These are phyloP conservation scores for Umbelopsis vinacea DNA, from an alignment of 192 early-diverging fungal genomes.

Conservation along the genomic window DNA sequence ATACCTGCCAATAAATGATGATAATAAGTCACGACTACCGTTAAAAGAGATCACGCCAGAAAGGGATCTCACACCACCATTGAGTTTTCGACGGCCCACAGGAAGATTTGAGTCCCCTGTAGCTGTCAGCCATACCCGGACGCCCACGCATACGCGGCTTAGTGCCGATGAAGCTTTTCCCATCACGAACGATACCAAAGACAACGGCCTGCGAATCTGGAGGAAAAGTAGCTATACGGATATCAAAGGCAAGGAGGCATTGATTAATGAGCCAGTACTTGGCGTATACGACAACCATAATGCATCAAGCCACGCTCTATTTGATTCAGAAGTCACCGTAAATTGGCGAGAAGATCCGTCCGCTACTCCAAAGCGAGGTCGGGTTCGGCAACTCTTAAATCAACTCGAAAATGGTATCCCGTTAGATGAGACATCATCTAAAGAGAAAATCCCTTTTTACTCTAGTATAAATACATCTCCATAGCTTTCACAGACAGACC, in stretches of 20 bases:
- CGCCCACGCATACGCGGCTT: too few species aligned
- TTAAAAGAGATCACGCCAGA: neutral
- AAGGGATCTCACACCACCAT: neutral
- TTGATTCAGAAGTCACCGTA: neutral
- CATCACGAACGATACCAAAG: too few species aligned
- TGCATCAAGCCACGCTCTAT: too few species aligned
- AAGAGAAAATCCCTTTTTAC: neutral
- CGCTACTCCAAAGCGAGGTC: conserved; percentile 7
- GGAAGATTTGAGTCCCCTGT: too few species aligned
- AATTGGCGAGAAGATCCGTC: conserved; percentile 2
- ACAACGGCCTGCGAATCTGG: too few species aligned
- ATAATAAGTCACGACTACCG: neutral
- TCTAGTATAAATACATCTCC: neutral
- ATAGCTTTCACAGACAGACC: neutral
- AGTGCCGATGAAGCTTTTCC: too few species aligned
- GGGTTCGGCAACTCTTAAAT: neutral
- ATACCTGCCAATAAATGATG: neutral
- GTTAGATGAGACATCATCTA: neutral
- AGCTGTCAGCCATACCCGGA: too few species aligned
- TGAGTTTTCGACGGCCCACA: too few species aligned
- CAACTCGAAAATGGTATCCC: conserved; percentile 1
- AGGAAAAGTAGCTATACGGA: too few species aligned
- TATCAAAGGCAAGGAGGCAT: too few species aligned
- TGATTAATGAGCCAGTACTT: too few species aligned
- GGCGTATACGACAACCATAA: neutral